Evolutionary conservation across 2,329 filamentous ascomycete genomes (phyloP), one percentile per base, ranked within the genome.

Genomic region (Capronia epimyces): DNA sequence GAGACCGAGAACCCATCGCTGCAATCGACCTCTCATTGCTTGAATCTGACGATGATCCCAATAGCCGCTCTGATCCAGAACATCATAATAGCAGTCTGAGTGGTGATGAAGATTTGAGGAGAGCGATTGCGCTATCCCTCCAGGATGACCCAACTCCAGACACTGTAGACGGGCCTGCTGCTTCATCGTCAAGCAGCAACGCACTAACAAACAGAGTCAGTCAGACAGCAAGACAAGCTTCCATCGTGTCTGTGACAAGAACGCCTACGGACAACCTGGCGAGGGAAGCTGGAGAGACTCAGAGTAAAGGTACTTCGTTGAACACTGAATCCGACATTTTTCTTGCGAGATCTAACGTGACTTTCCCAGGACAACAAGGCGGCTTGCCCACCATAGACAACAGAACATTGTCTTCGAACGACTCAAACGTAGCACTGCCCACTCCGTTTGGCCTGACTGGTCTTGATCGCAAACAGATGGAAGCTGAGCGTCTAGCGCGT

Each of bases 391-490:
- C 4, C 13, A 20, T 20, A 9, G 13, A 39, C 20, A 15, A 39
- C 16, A 13, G 8, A 3, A 9, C 20, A 15, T 7, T 21, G 16
- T 39, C 36, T 7, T 39, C 36, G 4, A 13, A 9, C 4, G 36
- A 39, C 5, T 3, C 36, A 3, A 39, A 39, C 3, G 29, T 32
- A 3, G 13, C 12, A 32, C 7, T 12, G 7, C 7, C 3, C 7
- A 32, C 7, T 32, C n/a, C 29, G 12, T 32, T 32, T 16, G 48
- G 37, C 32, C 48, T 57, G 3, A 63, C 77, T 3, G 77, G 78
- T 2, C 68, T 95, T 1, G 79, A 95, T 69, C 80, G 90, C 29
- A 88, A 83, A 67, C 79, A 81, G 46, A 93, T 95, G 88, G 91
- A 96, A 66, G 75, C 83, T 62, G 89, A 94, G 65, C 82, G 91